Base-by-base conservation (phyloP, 352 stramenopile genomes). In the Phytophthora sp. region DNA sequence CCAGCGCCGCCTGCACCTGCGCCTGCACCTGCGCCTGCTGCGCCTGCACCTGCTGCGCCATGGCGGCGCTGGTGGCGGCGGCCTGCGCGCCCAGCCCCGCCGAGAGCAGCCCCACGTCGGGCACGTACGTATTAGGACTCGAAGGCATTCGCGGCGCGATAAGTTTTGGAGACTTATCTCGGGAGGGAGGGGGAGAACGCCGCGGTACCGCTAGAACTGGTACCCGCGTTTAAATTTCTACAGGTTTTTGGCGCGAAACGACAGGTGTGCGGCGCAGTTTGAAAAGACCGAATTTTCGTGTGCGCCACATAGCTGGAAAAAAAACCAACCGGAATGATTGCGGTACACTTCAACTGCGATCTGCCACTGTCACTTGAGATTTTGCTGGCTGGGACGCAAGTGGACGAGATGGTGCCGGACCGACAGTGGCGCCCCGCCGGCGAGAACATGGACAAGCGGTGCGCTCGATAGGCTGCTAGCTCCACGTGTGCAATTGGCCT, bases 391-490 rank as follows among this genome's bases (percentile, higher is more conserved):
- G 23, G 11, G 1, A n/a, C 20, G 17, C 17, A 54, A 50, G 39
- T 41, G 11, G n/a, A 17, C n/a, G 31, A 13, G 32, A 91, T 91
- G 82, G 78, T 91, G 7, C 82, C 79, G 0, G 76, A 91, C 48
- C 74, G 74, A 37, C 41, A 89, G 74, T 91, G 79, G 79, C 77
- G 82, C 23, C 66, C 57, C 23, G 73, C 78, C 31, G 82, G 82
- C 11, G 60, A 86, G 39, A 91, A 89, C 55, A 88, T 91, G 76
- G 82, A 91, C 72, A 91, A 91, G 60, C 79, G 82, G 81, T 88
- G 59, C 15, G 66, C 45, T 4, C 11, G 7, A 3, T 5, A 30
- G n/a, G n/a, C n/a, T n/a, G n/a, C n/a, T 41, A 41, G 34, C 17
- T 17, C 4, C 18, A 7, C n/a, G n/a, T n/a, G n/a, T n/a, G n/a